Evolutionary conservation across 1,284 basidiomycete species (phyloP).

Genomic region (Meripilus lineatus): DNA sequence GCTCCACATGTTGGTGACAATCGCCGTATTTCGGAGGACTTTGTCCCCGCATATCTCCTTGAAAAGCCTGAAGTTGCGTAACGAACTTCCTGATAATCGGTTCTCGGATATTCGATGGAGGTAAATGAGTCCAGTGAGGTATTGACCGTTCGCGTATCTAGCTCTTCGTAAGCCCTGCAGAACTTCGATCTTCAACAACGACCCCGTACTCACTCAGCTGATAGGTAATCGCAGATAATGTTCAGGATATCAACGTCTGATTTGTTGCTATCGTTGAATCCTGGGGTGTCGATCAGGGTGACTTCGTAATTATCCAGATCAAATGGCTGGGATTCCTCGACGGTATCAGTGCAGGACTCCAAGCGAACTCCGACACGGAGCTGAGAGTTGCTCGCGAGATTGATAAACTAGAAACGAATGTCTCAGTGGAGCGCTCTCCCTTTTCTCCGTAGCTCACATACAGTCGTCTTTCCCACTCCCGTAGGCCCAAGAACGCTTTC

Average conservation of each 20-base stretch:
- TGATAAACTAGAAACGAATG: slow-evolving; percentile 28
- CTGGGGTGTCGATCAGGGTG: slow-evolving; percentile 32
- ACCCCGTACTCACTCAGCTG: slow-evolving; percentile 14
- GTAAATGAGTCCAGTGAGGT: slow-evolving; percentile 45
- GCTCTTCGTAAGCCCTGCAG: not conserved
- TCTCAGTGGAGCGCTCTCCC: not conserved
- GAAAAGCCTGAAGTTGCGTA: slow-evolving; percentile 44
- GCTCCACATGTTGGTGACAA: slow-evolving; percentile 51
- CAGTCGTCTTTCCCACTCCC: slow-evolving; percentile 15
- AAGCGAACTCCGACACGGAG: slow-evolving; percentile 28
- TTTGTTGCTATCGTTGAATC: slow-evolving; percentile 33
- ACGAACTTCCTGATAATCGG: slow-evolving; percentile 42
- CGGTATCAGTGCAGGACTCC: slow-evolving; percentile 33
- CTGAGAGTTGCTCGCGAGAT: slow-evolving; percentile 28
- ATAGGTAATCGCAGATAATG: slow-evolving; percentile 32
- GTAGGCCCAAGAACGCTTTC: slow-evolving; percentile 16
- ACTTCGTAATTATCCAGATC: slow-evolving; percentile 24
- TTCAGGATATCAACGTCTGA: slow-evolving; percentile 32
- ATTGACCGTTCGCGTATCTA: slow-evolving; percentile 33
- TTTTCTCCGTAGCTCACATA: not conserved
- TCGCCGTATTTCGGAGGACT: slow-evolving; percentile 40
- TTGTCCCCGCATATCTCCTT: slow-evolving; percentile 42
- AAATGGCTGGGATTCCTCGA: slow-evolving; percentile 27
- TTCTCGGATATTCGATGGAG: slow-evolving; percentile 48
- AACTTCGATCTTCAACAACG: not conserved